A percentile compares a stretch with the other conserved stretches of the same genome.
These are phyloP conservation scores for Fagopyrum esculentum DNA, from an alignment of 148 eudicot genomes.

Conservation along the genomic window DNA sequence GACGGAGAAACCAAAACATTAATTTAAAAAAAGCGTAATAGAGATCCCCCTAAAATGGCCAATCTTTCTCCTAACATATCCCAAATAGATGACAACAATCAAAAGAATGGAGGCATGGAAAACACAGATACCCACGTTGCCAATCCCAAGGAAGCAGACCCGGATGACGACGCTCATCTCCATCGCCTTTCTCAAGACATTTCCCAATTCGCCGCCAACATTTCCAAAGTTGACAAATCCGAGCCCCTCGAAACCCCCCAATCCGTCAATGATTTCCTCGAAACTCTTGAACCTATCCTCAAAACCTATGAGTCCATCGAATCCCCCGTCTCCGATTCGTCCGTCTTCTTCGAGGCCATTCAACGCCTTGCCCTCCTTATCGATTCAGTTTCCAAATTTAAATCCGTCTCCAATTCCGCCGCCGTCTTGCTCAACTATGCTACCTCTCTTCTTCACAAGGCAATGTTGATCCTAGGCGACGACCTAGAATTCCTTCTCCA, in stretches of 20 bases:
- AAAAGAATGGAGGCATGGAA: background rate
- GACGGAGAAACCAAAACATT: background rate
- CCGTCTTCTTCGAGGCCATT: slow-evolving; percentile 27
- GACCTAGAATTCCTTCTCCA: background rate
- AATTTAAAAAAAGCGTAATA: background rate
- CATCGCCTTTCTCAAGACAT: slow-evolving; percentile 33
- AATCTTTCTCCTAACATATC: background rate
- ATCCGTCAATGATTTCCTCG: slow-evolving; percentile 29
- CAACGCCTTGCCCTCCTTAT: slow-evolving; percentile 29
- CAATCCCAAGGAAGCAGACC: background rate
- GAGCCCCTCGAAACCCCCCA: slow-evolving; percentile 30
- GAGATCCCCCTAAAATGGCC: background rate
- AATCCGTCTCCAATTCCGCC: slow-evolving; percentile 11
- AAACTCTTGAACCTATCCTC: slow-evolving; percentile 38
- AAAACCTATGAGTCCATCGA: slow-evolving; percentile 26
- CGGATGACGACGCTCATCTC: slow-evolving; percentile 14
- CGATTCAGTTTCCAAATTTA: slow-evolving; percentile 24
- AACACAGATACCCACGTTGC: background rate
- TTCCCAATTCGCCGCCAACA: slow-evolving; percentile 26
- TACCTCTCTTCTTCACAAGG: slow-evolving; percentile 47
- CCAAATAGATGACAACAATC: background rate
- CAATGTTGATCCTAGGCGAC: slow-evolving; percentile 28
- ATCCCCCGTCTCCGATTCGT: background rate
- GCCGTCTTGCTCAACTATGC: slow-evolving; percentile 33
- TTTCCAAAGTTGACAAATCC: slow-evolving; percentile 21